Evolutionary conservation across 177 flowering plant genomes (phyloP).

Genomic region (Vitis hybrid): DNA sequence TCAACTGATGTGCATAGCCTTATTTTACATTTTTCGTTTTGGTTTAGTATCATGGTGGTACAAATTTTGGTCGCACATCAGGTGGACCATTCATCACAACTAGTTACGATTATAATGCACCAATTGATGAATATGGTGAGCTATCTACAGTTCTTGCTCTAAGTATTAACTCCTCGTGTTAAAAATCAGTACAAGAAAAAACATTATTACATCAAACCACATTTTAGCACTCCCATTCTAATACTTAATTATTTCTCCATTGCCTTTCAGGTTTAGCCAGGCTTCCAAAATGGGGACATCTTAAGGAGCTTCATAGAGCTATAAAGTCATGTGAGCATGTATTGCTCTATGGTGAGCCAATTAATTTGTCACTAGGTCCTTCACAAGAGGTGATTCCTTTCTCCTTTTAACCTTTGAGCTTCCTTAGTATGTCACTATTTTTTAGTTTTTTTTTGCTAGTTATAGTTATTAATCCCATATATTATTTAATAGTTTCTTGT

Average conservation of each 20-base stretch:
- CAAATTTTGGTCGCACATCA: constrained; percentile 95
- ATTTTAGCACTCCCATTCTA: not conserved
- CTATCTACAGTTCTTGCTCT: constrained; percentile 7
- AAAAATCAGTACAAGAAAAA: not conserved
- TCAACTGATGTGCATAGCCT: not conserved
- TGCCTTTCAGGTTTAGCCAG: constrained; percentile 69
- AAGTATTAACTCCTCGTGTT: not conserved
- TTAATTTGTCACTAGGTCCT: constrained; percentile 61
- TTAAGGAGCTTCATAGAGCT: constrained; percentile 83
- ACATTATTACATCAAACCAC: not conserved
- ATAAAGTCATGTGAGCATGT: constrained; percentile 74
- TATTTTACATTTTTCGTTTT: constrained; percentile 2
- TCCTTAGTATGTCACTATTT: not conserved
- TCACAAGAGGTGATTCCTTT: constrained; percentile 62
- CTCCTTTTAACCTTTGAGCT: not conserved
- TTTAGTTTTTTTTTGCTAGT: not conserved
- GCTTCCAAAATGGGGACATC: constrained; percentile 98
- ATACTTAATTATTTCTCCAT: not conserved
- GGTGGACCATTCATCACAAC: constrained; percentile 99
- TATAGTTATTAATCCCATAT: not conserved
- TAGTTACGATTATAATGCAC: constrained; percentile 98
- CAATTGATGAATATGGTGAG: constrained; percentile 97
- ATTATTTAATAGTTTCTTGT: not conserved
- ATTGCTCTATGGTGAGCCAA: constrained; percentile 53
- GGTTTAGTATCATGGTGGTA: constrained; percentile 94